A percentile compares a stretch with the other conserved stretches of the same genome.
phyloP scores from a whole-genome alignment of 2,329 filamentous ascomycete species.

The Pseudogymnoascus sp. region DNA sequence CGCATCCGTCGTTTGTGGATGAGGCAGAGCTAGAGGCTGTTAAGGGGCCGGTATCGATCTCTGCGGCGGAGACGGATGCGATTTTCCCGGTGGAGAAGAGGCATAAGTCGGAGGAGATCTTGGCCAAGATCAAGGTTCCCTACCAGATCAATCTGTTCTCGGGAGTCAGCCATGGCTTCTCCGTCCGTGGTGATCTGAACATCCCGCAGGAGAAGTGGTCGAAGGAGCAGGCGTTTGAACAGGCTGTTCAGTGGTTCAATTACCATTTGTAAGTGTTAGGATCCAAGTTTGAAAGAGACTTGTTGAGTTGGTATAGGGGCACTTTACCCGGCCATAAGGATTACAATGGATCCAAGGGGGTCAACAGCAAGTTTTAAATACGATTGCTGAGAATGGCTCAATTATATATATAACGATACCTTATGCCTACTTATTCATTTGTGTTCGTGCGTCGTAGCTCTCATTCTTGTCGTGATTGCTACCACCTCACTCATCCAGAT shows the following conservation, averaged over 20 bases:
- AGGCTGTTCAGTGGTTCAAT: slow-evolving; percentile 72
- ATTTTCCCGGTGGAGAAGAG: slow-evolving; percentile 59
- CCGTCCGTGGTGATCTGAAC: slow-evolving; percentile 56
- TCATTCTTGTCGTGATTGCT: not conserved
- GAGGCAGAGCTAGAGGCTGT: slow-evolving; percentile 58
- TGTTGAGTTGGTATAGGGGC: not conserved
- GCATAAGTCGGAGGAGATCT: slow-evolving; percentile 56
- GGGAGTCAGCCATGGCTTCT: slow-evolving; percentile 66
- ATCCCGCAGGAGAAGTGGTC: slow-evolving; percentile 55
- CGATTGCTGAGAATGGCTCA: not conserved
- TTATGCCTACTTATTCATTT: too few species aligned
- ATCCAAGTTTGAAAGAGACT: slow-evolving; percentile 1
- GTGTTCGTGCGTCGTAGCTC: not conserved
- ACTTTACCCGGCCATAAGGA: not conserved
- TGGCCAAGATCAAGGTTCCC: slow-evolving; percentile 42
- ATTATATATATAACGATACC: too few species aligned
- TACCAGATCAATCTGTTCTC: slow-evolving; percentile 71
- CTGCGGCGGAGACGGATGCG: slow-evolving; percentile 54
- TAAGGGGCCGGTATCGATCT: slow-evolving; percentile 59
- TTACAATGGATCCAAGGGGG: not conserved
- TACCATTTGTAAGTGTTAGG: slow-evolving; percentile 33
- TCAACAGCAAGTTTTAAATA: not conserved
- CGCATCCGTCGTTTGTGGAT: slow-evolving; percentile 70
- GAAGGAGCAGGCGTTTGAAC: slow-evolving; percentile 73
- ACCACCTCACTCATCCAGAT: not conserved